Evolutionary conservation across 805 yeast genomes (phyloP), one percentile per base, ranked within the genome.

Genomic region (Suhomyces canberraensis): DNA sequence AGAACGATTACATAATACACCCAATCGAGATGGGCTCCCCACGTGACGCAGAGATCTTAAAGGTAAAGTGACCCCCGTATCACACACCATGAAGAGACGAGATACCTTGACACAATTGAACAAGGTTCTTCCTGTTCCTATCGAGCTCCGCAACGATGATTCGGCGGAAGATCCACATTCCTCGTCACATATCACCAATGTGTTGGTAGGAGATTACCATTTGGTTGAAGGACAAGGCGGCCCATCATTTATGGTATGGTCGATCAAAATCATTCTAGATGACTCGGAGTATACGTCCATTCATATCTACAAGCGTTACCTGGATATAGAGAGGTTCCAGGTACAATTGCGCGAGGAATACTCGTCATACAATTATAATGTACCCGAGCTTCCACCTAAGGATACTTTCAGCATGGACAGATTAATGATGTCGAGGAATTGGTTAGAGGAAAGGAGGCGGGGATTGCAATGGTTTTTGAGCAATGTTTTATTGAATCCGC

Each of bases 401-500:
- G 72, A 71, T 35, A 58, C 59, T 16, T 61, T 69, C 15, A 70
- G 72, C 30, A 22, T 64, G 15, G 60, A 53, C 39, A 42, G 72
- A 29, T 30, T 62, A 56, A 58, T 72, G 40, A 57, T 69, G 49
- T 53, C 67, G 31, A 58, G 49, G 28, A 52, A 45, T 15, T 79
- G 83, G 76, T 52, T 79, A 7, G 80, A 76, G 39, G 62, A 62
- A 11, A 54, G 87, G 29, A 58, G 83, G 14, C 69, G 66, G 39
- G 81, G 82, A 0, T 54, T 80, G 16, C 85, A 80, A 47, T 74
- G 73, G 68, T 80, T 81, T 58, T 51, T 79, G 50, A 74, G 75
- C 47, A 70, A 70, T 29, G 70, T 78, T 4, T 54, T 79, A 11
- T 58, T 79, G 46, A 74, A 78, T 45, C 77, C 83, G 0, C 52